These are phyloP conservation scores for Phytophthora sp. DNA, from an alignment of 352 stramenopile species.

Conservation along the genomic window DNA sequence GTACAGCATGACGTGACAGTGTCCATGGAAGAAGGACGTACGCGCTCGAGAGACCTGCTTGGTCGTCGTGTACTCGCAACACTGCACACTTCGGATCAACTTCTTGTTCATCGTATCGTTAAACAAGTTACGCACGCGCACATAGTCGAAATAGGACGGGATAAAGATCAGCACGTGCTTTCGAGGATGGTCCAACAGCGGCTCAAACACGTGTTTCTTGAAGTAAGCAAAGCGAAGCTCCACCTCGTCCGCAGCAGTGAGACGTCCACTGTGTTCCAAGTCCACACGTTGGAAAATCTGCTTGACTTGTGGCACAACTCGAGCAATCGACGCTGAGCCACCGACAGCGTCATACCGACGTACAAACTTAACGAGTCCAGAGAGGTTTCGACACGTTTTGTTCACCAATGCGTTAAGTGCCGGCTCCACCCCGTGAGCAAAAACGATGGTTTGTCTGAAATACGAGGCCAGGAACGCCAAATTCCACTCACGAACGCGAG, in stretches of 20 bases:
- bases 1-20: constrained; percentile 80
- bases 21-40: constrained; percentile 78
- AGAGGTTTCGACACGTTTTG: constrained; percentile 65
- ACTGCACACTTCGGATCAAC: constrained; percentile 69
- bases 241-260: constrained; percentile 52
- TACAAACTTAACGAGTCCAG: constrained; percentile 59
- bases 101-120: constrained; percentile 76
- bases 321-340: constrained; percentile 60
- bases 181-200: constrained; percentile 66
- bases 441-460: constrained; percentile 80
- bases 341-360: constrained; percentile 58
- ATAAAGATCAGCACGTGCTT: constrained; percentile 85
- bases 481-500: constrained; percentile 77
- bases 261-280: constrained; percentile 23
- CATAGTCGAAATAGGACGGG: constrained; percentile 87
- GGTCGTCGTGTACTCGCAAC: constrained; percentile 79
- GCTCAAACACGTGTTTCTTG: constrained; percentile 77
- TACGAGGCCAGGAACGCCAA: constrained; percentile 69
- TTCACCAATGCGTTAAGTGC: constrained; percentile 62
- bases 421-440: constrained; percentile 64
- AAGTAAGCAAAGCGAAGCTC: constrained; percentile 83
- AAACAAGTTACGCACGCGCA: constrained; percentile 88
- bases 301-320: constrained; percentile 72
- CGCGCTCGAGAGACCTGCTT: constrained; percentile 72
- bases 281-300: constrained; percentile 87